phyloP scores from a whole-genome alignment of 2,329 filamentous ascomycete genomes.

The Aspergillus caelatus region DNA sequence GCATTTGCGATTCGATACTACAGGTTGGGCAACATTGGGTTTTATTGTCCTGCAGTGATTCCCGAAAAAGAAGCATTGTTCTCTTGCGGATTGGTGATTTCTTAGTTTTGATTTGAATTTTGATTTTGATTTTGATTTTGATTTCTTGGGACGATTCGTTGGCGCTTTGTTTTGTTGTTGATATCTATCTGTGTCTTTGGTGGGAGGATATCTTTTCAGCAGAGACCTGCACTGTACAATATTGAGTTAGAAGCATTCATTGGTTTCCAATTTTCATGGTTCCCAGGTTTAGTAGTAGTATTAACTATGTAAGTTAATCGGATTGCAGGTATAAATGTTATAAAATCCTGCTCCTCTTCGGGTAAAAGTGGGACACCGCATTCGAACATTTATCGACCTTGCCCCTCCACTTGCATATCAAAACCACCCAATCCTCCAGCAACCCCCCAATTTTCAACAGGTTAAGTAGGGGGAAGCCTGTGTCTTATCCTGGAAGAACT shows the following conservation, averaged over 20 bases:
- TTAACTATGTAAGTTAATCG: not conserved
- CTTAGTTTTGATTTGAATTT: not conserved
- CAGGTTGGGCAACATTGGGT: not conserved
- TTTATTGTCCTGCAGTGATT: not conserved
- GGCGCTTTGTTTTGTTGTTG: not conserved
- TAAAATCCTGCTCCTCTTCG: not conserved
- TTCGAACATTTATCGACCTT: not conserved
- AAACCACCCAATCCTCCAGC: not conserved
- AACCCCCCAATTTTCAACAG: not conserved
- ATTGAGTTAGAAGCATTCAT: not conserved
- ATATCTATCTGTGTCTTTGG: not conserved
- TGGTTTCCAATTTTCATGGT: not conserved
- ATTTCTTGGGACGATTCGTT: not conserved
- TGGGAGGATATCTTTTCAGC: not conserved
- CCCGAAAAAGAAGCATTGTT: not conserved
- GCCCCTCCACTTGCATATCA: not conserved
- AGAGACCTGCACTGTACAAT: not conserved
- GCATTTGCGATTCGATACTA: not conserved
- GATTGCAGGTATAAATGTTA: not conserved
- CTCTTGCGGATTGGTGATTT: constrained; percentile 4
- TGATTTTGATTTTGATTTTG: not conserved
- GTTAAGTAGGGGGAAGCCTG: no score
- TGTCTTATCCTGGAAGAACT: not conserved
- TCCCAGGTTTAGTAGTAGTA: not conserved
- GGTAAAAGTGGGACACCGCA: constrained; percentile 20